These are phyloP conservation scores for Dactylis glomerata DNA, from an alignment of 176 grass and related monocot genomes.

Conservation along the genomic window DNA sequence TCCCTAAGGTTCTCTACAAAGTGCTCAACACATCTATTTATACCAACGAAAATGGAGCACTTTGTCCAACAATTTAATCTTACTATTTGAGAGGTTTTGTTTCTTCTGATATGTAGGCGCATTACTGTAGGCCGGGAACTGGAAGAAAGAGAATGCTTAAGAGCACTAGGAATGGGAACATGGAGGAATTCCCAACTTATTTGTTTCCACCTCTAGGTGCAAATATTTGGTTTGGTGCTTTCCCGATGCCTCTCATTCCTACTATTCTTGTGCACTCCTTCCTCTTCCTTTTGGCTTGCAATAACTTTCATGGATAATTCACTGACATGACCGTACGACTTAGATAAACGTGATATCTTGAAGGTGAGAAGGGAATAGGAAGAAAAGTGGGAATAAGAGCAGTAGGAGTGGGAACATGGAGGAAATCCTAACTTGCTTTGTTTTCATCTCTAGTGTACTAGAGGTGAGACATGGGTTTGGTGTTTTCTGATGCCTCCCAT, in stretches of 20 bases:
- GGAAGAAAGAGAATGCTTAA: conserved; percentile 36
- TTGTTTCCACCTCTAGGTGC: neutral
- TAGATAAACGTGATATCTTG: neutral
- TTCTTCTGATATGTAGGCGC: neutral
- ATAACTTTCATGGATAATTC: neutral
- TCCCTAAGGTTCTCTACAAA: too few relatives aligned
- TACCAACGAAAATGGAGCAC: neutral
- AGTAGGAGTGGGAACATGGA: neutral
- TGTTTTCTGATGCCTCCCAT: neutral
- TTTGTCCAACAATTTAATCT: neutral
- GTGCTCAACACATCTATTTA: neutral
- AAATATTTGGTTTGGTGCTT: conserved; percentile 1
- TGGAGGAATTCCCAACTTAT: conserved; percentile 22
- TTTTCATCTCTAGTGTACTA: neutral
- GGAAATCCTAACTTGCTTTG: neutral
- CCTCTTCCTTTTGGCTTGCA: conserved; percentile 9
- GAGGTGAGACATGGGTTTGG: neutral
- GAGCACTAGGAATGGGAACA: conserved; percentile 40
- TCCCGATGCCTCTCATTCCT: conserved; percentile 24
- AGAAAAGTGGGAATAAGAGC: neutral
- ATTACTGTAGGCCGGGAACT: conserved; percentile 15
- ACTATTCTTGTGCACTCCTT: conserved; percentile 27
- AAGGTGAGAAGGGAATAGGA: neutral
- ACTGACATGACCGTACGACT: neutral
- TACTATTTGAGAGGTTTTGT: neutral